Conservation (phyloP, 179 eudicot species). For the Monotropa hypopitys region DNA sequence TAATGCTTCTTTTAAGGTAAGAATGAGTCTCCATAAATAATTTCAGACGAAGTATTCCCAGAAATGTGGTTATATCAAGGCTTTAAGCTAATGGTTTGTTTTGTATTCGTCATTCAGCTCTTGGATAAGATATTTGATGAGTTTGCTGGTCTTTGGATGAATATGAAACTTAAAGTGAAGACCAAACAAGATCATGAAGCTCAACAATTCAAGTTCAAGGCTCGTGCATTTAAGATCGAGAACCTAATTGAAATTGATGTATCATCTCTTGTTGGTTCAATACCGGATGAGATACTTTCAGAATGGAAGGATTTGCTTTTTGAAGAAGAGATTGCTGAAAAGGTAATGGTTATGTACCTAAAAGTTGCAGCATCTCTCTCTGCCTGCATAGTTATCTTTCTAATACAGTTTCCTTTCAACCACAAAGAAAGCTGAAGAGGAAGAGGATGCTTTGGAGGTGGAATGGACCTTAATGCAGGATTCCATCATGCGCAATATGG, state of each 20-base stretch:
- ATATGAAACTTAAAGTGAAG: conserved; percentile 48
- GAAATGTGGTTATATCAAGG: neutral
- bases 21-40: neutral
- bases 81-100: conserved; percentile 1
- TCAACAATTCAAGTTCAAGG: conserved; percentile 70
- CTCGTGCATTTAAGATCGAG: conserved; percentile 67
- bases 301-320: conserved; percentile 75
- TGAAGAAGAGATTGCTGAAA: conserved; percentile 34
- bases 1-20: conserved; percentile 46
- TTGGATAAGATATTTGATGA: conserved; percentile 52
- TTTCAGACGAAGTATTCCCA: neutral
- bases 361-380: neutral
- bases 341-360: conserved; percentile 24
- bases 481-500: conserved; percentile 40
- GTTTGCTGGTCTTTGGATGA: conserved; percentile 65
- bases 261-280: conserved; percentile 39
- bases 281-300: conserved; percentile 39
- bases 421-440: conserved; percentile 33
- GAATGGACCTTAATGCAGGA: conserved; percentile 57
- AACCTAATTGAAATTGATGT: conserved; percentile 59
- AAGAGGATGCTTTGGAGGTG: conserved; percentile 30
- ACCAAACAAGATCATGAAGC: conserved; percentile 41
- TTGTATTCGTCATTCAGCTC: conserved; percentile 26
- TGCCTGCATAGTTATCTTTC: neutral
- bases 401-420: conserved; percentile 7